Evolutionary conservation across 192 early-diverging fungal genomes (phyloP), one percentile per base, ranked within the genome.

Genomic region (Geranomyces variabilis): DNA sequence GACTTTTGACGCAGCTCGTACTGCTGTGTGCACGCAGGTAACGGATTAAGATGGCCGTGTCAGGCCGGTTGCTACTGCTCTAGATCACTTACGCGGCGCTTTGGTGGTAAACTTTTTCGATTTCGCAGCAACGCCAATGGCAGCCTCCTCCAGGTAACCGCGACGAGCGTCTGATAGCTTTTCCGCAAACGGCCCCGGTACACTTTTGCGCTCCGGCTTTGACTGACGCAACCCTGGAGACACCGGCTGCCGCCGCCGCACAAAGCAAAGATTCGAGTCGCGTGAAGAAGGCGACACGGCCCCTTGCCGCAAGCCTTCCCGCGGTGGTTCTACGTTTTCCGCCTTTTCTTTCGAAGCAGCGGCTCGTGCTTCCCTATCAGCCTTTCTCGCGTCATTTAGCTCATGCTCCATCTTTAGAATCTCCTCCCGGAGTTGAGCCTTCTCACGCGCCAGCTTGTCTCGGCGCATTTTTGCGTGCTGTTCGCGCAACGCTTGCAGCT

Each of bases 51-150:
- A n/a, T n/a, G n/a, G n/a, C n/a, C n/a, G n/a, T n/a, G n/a, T n/a
- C n/a, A n/a, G n/a, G n/a, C n/a, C n/a, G n/a, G n/a, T n/a, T n/a
- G 19, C 51, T 6, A 15, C 51, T 55, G 6, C 6, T 7, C 2
- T 15, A 28, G 26, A n/a, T 55, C 51, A 55, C 51, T 8, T 34
- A 26, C 22, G 29, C 17, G 58, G 58, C 17, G 58, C 58, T 8
- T 28, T 28, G 22, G 12, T 33, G 58, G 58, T 33, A 17, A 28
- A 60, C 58, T 60, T 60, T 34, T 60, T 60, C 15, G 58, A 60
- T 34, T 60, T 60, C 9, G 29, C 8, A 10, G 29, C 17, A 6
- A 28, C 31, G 15, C 5, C 58, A 60, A 60, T 60, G 6, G 58
- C 58, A 4, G 24, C 58, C 17, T 33, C 58, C 29, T 28, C 12